Percentiles rank a stretch among this genome's conserved stretches.
phyloP scores from a whole-genome alignment of 108 stramenopile species.

The Cyclotella atomus region DNA sequence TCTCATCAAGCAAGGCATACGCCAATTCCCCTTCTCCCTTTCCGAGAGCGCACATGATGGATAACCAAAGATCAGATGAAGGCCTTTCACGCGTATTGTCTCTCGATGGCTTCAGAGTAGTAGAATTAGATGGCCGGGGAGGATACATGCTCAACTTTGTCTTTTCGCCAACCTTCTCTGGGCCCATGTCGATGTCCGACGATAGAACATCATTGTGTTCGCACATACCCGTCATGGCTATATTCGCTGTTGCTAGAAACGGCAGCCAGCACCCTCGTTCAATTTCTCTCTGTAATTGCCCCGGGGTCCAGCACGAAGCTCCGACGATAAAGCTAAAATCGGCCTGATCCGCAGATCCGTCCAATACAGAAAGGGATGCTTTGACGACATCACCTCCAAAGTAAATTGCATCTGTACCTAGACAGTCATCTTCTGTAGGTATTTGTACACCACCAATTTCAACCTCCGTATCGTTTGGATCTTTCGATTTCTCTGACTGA shows the following conservation, averaged over 20 bases:
- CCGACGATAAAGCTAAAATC: conserved; percentile 83
- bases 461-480: background rate
- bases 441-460: conserved; percentile 70
- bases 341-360: conserved; percentile 59
- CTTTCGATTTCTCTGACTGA: background rate
- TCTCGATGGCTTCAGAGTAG: conserved; percentile 8
- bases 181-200: background rate
- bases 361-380: conserved; percentile 64
- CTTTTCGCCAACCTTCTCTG: conserved; percentile 10
- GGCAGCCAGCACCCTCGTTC: conserved; percentile 85
- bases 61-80: conserved; percentile 76
- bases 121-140: conserved; percentile 40
- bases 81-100: conserved; percentile 44
- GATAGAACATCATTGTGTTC: conserved; percentile 51
- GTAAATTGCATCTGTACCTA: conserved; percentile 58
- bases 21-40: conserved; percentile 75
- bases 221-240: conserved; percentile 71
- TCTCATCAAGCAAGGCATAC: conserved; percentile 56
- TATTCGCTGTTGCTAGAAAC: conserved; percentile 67
- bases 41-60: conserved; percentile 80
- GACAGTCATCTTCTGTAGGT: conserved; percentile 27
- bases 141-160: conserved; percentile 37
- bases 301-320: conserved; percentile 73
- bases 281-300: conserved; percentile 81
- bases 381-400: conserved; percentile 74